A percentile compares a stretch with the other conserved stretches of the same genome.
These are phyloP conservation scores for Fusarium praegraminearum DNA, from an alignment of 2,329 filamentous ascomycete genomes.

Conservation along the genomic window DNA sequence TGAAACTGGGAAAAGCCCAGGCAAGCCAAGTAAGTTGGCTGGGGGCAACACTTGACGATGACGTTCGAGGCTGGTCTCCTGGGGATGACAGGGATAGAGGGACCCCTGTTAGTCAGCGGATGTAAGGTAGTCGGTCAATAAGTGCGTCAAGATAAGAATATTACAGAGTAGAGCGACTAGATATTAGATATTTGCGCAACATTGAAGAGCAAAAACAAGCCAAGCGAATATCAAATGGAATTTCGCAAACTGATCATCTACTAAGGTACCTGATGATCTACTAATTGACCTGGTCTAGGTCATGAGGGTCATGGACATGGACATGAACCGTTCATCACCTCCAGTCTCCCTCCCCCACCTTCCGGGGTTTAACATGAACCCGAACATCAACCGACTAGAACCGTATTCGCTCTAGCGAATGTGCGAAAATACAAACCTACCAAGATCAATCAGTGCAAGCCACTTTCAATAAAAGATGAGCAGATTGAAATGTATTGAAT, in stretches of 20 bases:
- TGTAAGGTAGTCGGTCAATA: background rate
- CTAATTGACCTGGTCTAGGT: conserved; percentile 11
- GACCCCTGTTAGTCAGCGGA: conserved; percentile 40
- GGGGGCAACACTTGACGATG: conserved; percentile 35
- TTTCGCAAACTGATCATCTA: background rate
- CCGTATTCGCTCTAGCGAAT: conserved; percentile 25
- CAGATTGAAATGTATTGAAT: background rate
- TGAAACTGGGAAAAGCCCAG: conserved; percentile 32
- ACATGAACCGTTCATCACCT: conserved; percentile 8
- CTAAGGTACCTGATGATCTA: background rate
- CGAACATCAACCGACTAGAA: conserved; percentile 42
- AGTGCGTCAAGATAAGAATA: background rate
- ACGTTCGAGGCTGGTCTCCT: conserved; percentile 38
- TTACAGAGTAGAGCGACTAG: background rate
- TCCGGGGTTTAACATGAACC: conserved; percentile 29
- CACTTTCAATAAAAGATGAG: conserved; percentile 9
- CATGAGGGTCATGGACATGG: conserved; percentile 28
- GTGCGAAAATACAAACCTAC: background rate
- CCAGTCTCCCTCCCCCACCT: conserved; percentile 24
- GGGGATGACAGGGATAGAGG: conserved; percentile 18
- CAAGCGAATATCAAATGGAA: background rate
- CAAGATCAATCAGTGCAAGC: conserved; percentile 2
- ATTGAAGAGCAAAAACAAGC: background rate
- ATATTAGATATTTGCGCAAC: background rate
- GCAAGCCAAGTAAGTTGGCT: conserved; percentile 30